Evolutionary conservation across 2,329 filamentous ascomycete genomes (phyloP).

Genomic region (Colletotrichum chrysophilum): DNA sequence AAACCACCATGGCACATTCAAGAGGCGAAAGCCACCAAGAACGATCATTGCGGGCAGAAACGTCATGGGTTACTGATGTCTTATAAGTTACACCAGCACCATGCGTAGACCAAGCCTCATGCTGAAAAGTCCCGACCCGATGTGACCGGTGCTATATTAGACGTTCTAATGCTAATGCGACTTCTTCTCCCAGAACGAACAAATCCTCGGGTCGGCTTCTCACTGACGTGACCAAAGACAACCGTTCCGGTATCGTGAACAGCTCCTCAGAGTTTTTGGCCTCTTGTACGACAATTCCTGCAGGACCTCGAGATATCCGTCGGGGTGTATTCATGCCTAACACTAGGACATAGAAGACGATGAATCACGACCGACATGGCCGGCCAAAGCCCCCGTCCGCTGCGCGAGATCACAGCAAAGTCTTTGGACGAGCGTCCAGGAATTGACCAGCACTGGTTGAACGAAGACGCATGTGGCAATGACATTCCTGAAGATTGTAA

Average conservation of each 20-base stretch:
- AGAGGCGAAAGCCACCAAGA: background rate
- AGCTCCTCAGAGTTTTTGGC: background rate
- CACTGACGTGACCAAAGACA: background rate
- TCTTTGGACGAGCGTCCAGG: background rate
- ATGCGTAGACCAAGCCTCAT: background rate
- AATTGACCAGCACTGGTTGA: background rate
- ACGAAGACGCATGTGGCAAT: background rate
- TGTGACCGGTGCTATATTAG: background rate
- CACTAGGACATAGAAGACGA: background rate
- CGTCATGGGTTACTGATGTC: background rate
- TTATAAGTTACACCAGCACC: background rate
- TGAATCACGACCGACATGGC: background rate
- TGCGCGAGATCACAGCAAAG: background rate
- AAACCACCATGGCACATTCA: background rate
- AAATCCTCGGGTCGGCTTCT: background rate
- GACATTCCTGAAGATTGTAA: rapidly evolving
- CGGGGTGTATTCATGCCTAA: background rate
- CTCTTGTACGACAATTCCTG: background rate
- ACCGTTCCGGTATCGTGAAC: background rate
- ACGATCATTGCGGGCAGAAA: no score
- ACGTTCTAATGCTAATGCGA: background rate
- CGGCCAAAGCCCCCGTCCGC: background rate
- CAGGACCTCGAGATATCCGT: background rate
- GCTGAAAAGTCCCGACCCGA: rapidly evolving
- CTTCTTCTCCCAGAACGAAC: background rate